phyloP scores from a whole-genome alignment of 192 early-diverging fungal species.

The Kappamyces sp. region DNA sequence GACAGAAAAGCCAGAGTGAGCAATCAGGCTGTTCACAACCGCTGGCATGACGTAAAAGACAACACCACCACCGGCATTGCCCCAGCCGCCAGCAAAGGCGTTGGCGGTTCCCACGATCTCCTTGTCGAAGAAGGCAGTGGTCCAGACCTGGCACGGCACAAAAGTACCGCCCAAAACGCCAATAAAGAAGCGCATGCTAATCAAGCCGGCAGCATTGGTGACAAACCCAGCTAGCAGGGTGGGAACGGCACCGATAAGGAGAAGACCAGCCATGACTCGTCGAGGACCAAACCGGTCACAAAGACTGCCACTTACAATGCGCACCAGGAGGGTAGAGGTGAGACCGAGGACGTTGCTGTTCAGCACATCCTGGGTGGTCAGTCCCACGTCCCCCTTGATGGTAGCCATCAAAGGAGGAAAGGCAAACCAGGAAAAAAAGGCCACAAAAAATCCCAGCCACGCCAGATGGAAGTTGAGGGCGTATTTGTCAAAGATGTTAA shows the following conservation, averaged over 20 bases:
- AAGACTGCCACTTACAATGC: slow-evolving; percentile 35
- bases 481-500: slow-evolving; percentile 9
- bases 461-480: slow-evolving; percentile 8
- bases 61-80: slow-evolving; percentile 63
- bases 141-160: slow-evolving; percentile 65
- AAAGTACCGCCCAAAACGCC: slow-evolving; percentile 60
- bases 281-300: slow-evolving; percentile 23
- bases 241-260: slow-evolving; percentile 51
- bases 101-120: slow-evolving; percentile 62
- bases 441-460: slow-evolving; percentile 33
- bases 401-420: slow-evolving; percentile 50
- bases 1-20: slow-evolving; percentile 11
- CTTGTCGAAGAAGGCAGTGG: slow-evolving; percentile 50
- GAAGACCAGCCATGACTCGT: slow-evolving; percentile 46
- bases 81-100: slow-evolving; percentile 63
- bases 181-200: slow-evolving; percentile 46
- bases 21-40: slow-evolving; percentile 35
- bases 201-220: slow-evolving; percentile 38
- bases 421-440: slow-evolving; percentile 55
- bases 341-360: slow-evolving; percentile 47
- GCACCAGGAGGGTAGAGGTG: slow-evolving; percentile 53
- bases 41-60: slow-evolving; percentile 59
- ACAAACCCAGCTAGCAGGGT: slow-evolving; percentile 40
- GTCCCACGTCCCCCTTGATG: slow-evolving; percentile 46
- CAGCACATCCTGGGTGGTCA: slow-evolving; percentile 35